These are phyloP conservation scores for Claviceps quebecensis DNA, from an alignment of 2,329 filamentous ascomycete genomes.

Conservation along the genomic window DNA sequence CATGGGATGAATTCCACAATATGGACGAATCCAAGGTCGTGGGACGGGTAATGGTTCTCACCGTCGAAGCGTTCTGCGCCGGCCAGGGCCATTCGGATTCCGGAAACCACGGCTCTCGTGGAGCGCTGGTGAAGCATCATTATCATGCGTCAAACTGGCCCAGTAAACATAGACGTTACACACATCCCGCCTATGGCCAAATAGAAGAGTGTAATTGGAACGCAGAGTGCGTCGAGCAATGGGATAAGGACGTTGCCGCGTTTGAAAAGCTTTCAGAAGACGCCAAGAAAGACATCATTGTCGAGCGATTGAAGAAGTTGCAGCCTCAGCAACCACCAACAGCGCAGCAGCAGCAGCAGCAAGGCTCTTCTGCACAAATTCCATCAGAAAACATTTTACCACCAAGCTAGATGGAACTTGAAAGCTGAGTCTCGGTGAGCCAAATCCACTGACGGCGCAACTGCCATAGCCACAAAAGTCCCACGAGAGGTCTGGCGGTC, in stretches of 20 bases:
- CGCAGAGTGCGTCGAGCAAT: slow-evolving; percentile 45
- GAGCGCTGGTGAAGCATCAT: slow-evolving; percentile 58
- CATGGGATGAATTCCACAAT: slow-evolving; percentile 53
- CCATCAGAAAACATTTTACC: background rate
- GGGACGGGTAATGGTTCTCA: slow-evolving; percentile 49
- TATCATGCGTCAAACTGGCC: slow-evolving; percentile 66
- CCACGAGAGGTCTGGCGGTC: no score
- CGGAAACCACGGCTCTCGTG: slow-evolving; percentile 51
- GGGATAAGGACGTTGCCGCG: slow-evolving; percentile 49
- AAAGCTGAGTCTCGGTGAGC: no score
- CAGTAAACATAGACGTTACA: slow-evolving; percentile 48
- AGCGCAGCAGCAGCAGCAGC: background rate
- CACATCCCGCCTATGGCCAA: slow-evolving; percentile 54
- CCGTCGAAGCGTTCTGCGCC: slow-evolving; percentile 58
- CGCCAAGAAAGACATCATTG: slow-evolving; percentile 39
- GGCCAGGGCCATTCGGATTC: slow-evolving; percentile 62
- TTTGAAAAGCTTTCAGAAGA: slow-evolving; percentile 45
- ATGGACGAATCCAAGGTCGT: slow-evolving; percentile 52
- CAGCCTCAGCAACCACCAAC: background rate
- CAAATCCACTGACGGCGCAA: no score
- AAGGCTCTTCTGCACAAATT: background rate
- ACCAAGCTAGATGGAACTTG: no score
- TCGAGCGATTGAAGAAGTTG: slow-evolving; percentile 14
- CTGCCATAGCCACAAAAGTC: no score
- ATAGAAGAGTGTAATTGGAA: slow-evolving; percentile 62